Evolutionary conservation across 2,329 filamentous ascomycete species (phyloP).

Genomic region (Penicillium rolfsii): DNA sequence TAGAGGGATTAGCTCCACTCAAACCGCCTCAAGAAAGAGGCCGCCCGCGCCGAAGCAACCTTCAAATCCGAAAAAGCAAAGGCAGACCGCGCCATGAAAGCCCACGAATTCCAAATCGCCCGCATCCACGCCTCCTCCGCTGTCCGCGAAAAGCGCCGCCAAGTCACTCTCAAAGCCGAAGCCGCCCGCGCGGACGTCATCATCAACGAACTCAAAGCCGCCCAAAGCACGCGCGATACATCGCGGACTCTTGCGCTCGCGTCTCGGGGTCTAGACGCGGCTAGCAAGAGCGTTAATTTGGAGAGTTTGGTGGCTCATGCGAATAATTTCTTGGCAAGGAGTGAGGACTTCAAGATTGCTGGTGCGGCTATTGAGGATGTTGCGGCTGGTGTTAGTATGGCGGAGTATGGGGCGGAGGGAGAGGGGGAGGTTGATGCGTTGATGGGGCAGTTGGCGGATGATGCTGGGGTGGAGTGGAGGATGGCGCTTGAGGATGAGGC

Average conservation of each 20-base stretch:
- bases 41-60: slow-evolving; percentile 50
- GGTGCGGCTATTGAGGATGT: slow-evolving; percentile 48
- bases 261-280: slow-evolving; percentile 50
- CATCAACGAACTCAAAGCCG: slow-evolving; percentile 54
- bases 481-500: slow-evolving; percentile 44
- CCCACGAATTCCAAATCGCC: slow-evolving; percentile 54
- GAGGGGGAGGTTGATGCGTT: slow-evolving; percentile 47
- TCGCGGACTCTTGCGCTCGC: slow-evolving; percentile 51
- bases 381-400: slow-evolving; percentile 46
- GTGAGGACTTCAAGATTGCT: slow-evolving; percentile 50
- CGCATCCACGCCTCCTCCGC: slow-evolving; percentile 53
- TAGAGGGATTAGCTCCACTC: slow-evolving; percentile 45
- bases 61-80: slow-evolving; percentile 53
- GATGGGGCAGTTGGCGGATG: slow-evolving; percentile 51
- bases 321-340: slow-evolving; percentile 47
- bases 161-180: slow-evolving; percentile 50
- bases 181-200: slow-evolving; percentile 54
- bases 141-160: slow-evolving; percentile 51
- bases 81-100: slow-evolving; percentile 53
- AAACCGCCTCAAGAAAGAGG: slow-evolving; percentile 54
- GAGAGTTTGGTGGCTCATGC: slow-evolving; percentile 48
- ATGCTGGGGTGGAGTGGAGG: slow-evolving; percentile 49
- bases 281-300: slow-evolving; percentile 51
- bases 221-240: slow-evolving; percentile 52
- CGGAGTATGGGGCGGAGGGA: slow-evolving; percentile 51